Conservation (phyloP, 768 basidiomycete species). For the Pholiota microspora region DNA sequence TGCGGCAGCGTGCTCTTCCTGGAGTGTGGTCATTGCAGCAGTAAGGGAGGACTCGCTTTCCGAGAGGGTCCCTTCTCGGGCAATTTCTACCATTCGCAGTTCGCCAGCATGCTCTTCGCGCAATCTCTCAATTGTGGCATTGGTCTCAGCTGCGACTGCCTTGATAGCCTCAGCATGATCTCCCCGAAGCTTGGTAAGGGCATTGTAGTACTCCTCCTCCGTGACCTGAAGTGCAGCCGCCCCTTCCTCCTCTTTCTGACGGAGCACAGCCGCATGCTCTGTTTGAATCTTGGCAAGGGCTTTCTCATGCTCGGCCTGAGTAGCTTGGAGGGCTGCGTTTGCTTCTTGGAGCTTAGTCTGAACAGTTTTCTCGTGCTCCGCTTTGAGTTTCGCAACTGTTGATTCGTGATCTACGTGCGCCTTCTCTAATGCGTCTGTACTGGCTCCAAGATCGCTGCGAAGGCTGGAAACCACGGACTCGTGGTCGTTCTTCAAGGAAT, state of each 20-base stretch:
- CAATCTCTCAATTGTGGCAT: constrained; percentile 64
- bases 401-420: constrained; percentile 59
- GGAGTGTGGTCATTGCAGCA: constrained; percentile 59
- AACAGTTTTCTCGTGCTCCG: constrained; percentile 54
- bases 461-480: constrained; percentile 35
- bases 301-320: constrained; percentile 54
- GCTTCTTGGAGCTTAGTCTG: constrained; percentile 54
- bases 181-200: constrained; percentile 69
- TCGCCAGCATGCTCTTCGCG: constrained; percentile 75
- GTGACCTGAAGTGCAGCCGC: constrained; percentile 60
- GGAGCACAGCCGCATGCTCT: constrained; percentile 56
- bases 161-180: constrained; percentile 70
- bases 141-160: constrained; percentile 56
- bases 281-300: constrained; percentile 42
- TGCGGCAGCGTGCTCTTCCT: constrained; percentile 69
- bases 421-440: constrained; percentile 40
- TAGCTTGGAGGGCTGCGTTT: constrained; percentile 42
- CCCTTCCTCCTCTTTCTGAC: constrained; percentile 60
- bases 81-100: constrained; percentile 71
- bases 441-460: constrained; percentile 42
- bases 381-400: constrained; percentile 54
- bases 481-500: constrained; percentile 37
- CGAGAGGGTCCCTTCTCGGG: constrained; percentile 69
- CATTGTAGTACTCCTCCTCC: constrained; percentile 82
- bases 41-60: constrained; percentile 72